These are phyloP conservation scores for Xylariales sp. DNA, from an alignment of 2,329 filamentous ascomycete genomes.

Conservation along the genomic window DNA sequence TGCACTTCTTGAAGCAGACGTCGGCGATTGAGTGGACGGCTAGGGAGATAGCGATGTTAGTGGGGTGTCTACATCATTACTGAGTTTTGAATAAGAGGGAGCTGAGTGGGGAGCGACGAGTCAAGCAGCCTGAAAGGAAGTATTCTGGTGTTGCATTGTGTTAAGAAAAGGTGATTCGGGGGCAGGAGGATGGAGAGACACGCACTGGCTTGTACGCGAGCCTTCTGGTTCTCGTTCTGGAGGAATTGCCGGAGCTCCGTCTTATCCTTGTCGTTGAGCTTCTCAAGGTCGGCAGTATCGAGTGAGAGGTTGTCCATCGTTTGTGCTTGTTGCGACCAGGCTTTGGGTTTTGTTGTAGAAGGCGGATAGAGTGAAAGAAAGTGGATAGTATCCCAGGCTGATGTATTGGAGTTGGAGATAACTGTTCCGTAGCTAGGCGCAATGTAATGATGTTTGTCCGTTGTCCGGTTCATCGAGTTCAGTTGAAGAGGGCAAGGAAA, in stretches of 20 bases:
- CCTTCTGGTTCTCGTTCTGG: conserved; percentile 85
- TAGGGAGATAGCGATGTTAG: conserved; percentile 44
- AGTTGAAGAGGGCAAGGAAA: conserved; percentile 21
- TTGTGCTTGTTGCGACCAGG: not conserved
- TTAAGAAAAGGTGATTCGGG: not conserved
- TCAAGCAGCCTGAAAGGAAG: too few species aligned
- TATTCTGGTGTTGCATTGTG: not conserved
- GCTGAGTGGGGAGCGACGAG: not conserved
- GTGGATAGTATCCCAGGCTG: not conserved
- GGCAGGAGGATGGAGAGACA: conserved; percentile 48
- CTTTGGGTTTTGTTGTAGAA: not conserved
- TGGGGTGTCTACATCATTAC: not conserved
- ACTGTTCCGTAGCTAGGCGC: too few species aligned
- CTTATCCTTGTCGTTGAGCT: conserved; percentile 85
- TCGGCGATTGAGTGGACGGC: conserved; percentile 71
- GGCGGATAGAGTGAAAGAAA: not conserved
- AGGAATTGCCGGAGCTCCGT: conserved; percentile 89
- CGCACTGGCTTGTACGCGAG: conserved; percentile 72
- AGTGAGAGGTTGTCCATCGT: conserved; percentile 48
- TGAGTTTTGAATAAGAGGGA: too few species aligned
- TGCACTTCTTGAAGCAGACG: conserved; percentile 95
- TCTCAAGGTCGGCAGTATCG: conserved; percentile 73
- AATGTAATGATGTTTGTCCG: not conserved
- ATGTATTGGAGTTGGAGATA: not conserved
- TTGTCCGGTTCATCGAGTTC: not conserved